A percentile compares a stretch with the other conserved stretches of the same genome.
Evolutionary conservation across 1,139 yeast species (phyloP).

Genomic region (Casaregolazyma lundiana): DNA sequence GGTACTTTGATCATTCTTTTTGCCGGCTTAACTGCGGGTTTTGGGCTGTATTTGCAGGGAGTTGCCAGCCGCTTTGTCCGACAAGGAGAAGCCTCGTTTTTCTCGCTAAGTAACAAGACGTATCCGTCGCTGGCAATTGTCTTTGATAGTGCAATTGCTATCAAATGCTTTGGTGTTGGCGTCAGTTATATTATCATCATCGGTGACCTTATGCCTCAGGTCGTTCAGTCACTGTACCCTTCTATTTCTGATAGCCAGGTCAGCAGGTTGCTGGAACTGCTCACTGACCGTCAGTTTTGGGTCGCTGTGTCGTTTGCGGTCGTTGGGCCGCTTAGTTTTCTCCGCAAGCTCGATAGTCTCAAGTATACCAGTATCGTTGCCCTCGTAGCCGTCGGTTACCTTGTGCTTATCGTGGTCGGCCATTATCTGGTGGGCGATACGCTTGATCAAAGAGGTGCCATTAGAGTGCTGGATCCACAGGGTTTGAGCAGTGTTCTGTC

Average conservation of each 20-base stretch:
- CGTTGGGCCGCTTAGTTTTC: slow-evolving; percentile 70
- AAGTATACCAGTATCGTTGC: slow-evolving; percentile 87
- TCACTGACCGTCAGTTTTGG: slow-evolving; percentile 48
- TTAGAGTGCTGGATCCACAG: slow-evolving; percentile 52
- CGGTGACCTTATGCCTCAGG: slow-evolving; percentile 82
- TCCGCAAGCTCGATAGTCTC: slow-evolving; percentile 74
- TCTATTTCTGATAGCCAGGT: slow-evolving; percentile 15
- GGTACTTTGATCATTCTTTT: slow-evolving; percentile 62
- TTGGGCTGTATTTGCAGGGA: slow-evolving; percentile 78
- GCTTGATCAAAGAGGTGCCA: slow-evolving; percentile 45
- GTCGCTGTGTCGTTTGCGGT: slow-evolving; percentile 37
- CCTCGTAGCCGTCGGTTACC: slow-evolving; percentile 70
- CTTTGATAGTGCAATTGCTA: slow-evolving; percentile 82
- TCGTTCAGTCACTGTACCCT: slow-evolving; percentile 27
- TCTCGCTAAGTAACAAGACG: slow-evolving; percentile 74
- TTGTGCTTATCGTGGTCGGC: slow-evolving; percentile 65
- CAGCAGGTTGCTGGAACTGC: slow-evolving; percentile 7
- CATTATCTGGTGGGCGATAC: slow-evolving; percentile 52
- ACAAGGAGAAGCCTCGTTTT: slow-evolving; percentile 76
- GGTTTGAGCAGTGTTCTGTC: slow-evolving; percentile 59
- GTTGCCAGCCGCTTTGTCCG: slow-evolving; percentile 66
- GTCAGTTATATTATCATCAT: slow-evolving; percentile 81
- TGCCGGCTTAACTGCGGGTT: slow-evolving; percentile 75
- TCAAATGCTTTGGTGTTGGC: slow-evolving; percentile 92
- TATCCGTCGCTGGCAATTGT: slow-evolving; percentile 78